A percentile compares a stretch with the other conserved stretches of the same genome.
Evolutionary conservation across 106 monocot species (phyloP).

Genomic region (Dendrobium huoshanense): DNA sequence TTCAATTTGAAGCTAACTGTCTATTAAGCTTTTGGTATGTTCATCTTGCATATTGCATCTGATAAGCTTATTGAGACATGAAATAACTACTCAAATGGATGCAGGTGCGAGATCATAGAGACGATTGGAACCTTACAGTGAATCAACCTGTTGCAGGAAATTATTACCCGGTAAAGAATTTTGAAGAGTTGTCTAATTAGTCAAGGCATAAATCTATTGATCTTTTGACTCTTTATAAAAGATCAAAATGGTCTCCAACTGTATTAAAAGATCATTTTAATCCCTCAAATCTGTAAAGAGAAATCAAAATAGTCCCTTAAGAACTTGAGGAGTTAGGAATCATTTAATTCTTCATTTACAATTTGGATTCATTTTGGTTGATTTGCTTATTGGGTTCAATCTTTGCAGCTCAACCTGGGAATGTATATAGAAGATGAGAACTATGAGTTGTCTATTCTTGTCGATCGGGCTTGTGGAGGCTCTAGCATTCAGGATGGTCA

Average conservation of each 20-base stretch:
- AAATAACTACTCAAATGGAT: neutral
- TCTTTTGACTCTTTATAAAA: no score
- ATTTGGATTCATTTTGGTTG: neutral
- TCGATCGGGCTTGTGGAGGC: constrained; percentile 61
- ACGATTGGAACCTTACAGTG: constrained; percentile 7
- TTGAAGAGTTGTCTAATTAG: no score
- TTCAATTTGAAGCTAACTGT: neutral
- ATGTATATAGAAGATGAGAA: constrained; percentile 44
- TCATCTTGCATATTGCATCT: neutral
- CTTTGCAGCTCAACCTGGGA: constrained; percentile 59
- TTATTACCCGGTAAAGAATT: constrained; percentile 6
- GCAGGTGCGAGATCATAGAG: constrained; percentile 2
- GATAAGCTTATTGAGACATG: neutral
- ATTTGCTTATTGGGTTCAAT: constrained; percentile 6
- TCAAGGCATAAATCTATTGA: no score
- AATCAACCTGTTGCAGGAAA: constrained; percentile 7
- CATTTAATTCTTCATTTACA: neutral
- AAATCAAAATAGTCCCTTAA: no score
- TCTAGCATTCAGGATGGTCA: constrained; percentile 63
- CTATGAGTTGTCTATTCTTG: constrained; percentile 57
- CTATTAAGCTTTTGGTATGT: neutral
- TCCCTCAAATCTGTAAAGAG: no score
- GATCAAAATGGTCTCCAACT: no score
- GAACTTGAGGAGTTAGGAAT: no score
- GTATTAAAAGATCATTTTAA: no score